phyloP scores from a whole-genome alignment of 257 asterid genomes.

The Henckelia pumila region DNA sequence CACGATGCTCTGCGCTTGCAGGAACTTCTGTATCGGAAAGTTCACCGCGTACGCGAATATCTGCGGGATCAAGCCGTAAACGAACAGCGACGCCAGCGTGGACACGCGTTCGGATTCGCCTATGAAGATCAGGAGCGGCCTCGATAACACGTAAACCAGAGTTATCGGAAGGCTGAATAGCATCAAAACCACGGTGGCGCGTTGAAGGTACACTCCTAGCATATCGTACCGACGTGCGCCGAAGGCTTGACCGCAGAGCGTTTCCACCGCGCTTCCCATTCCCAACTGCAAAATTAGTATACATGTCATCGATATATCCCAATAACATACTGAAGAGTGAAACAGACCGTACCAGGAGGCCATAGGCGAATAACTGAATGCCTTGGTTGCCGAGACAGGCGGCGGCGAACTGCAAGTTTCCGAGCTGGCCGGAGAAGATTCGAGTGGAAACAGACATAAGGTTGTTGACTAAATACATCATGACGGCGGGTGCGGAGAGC shows the following conservation, averaged over 20 bases:
- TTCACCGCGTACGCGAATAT: slow-evolving; percentile 50
- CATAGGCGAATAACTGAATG: slow-evolving; percentile 60
- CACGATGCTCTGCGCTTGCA: slow-evolving; percentile 60
- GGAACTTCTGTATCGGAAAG: slow-evolving; percentile 57
- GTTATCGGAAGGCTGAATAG: slow-evolving; percentile 46
- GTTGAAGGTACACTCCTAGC: slow-evolving; percentile 55
- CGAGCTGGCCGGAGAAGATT: slow-evolving; percentile 60
- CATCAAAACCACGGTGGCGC: slow-evolving; percentile 44
- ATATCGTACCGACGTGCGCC: slow-evolving; percentile 46
- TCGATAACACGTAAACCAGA: slow-evolving; percentile 40
- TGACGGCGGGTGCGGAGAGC: slow-evolving; percentile 51
- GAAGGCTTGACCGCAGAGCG: slow-evolving; percentile 63
- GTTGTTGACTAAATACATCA: slow-evolving; percentile 49
- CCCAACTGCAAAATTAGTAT: slow-evolving; percentile 39
- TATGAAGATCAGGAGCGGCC: slow-evolving; percentile 37
- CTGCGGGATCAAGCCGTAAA: slow-evolving; percentile 62
- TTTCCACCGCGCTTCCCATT: slow-evolving; percentile 71
- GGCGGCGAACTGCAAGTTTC: slow-evolving; percentile 63
- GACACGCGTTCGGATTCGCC: slow-evolving; percentile 45
- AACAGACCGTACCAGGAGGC: slow-evolving; percentile 53
- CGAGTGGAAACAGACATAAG: slow-evolving; percentile 55
- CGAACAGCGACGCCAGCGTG: slow-evolving; percentile 44
- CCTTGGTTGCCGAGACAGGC: slow-evolving; percentile 57
- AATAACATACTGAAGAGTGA: too few species aligned
- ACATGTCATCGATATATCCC: too few species aligned